A percentile compares a stretch with the other conserved stretches of the same genome.
Evolutionary conservation across 2,329 filamentous ascomycete species (phyloP).

Genomic region (Cyclaneusma minus): DNA sequence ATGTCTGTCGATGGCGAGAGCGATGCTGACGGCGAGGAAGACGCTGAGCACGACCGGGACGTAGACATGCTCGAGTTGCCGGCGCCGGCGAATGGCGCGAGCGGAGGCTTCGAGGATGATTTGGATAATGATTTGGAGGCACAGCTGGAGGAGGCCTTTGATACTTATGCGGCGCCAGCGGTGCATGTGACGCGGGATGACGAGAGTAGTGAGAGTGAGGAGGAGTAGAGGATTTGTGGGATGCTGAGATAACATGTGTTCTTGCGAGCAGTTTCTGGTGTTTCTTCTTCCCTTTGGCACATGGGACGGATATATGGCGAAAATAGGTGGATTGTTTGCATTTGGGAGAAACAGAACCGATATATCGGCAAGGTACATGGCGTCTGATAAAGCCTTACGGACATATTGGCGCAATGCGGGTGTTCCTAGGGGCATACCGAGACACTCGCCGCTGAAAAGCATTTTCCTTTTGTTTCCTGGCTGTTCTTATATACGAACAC

Average conservation of each 20-base stretch:
- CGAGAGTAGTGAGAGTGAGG: conserved; percentile 19
- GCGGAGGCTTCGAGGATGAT: conserved; percentile 15
- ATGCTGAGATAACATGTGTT: not conserved
- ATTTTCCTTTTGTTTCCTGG: too few species aligned
- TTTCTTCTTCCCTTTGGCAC: too few species aligned
- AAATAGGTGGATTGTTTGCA: too few species aligned
- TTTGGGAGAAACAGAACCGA: too few species aligned
- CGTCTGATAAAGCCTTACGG: too few species aligned
- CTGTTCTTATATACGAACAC: too few species aligned
- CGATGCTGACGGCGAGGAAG: conserved; percentile 30
- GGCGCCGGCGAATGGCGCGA: conserved; percentile 5
- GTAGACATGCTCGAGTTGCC: conserved; percentile 31
- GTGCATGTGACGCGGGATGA: conserved; percentile 4
- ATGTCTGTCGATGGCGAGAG: conserved; percentile 15
- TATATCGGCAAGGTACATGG: too few species aligned
- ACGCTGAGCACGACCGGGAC: conserved; percentile 20
- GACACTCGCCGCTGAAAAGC: too few species aligned
- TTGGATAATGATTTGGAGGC: conserved; percentile 17
- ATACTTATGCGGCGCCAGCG: conserved; percentile 8
- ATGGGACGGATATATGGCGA: too few species aligned
- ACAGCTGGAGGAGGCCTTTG: conserved; percentile 17
- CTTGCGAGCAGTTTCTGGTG: too few species aligned
- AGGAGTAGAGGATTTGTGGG: conserved; percentile 12
- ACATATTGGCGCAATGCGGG: too few species aligned
- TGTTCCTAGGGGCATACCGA: too few species aligned